A percentile compares a stretch with the other conserved stretches of the same genome.
These are phyloP conservation scores for Rhodosporidiobolus odoratus DNA, from an alignment of 768 basidiomycete genomes.

Conservation along the genomic window DNA sequence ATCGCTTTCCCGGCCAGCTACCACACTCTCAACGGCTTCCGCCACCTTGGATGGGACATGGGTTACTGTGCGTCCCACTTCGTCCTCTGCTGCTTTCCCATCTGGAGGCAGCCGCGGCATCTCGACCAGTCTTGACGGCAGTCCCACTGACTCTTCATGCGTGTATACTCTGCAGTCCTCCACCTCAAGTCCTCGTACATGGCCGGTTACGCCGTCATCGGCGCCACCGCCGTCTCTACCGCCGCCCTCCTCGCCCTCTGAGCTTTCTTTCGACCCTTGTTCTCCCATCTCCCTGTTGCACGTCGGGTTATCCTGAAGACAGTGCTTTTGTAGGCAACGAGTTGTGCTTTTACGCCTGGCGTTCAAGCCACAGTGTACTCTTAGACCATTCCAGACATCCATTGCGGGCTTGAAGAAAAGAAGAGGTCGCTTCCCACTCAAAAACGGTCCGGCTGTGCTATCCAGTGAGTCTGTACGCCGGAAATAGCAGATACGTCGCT, in stretches of 20 bases:
- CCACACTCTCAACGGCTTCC: slow-evolving; percentile 82
- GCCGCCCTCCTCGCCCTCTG: slow-evolving; percentile 47
- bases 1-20: slow-evolving; percentile 84
- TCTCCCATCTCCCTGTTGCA: neutral
- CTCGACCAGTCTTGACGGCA: neutral
- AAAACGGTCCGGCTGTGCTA: no score
- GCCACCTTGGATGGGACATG: slow-evolving; percentile 85
- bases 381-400: no score
- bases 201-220: slow-evolving; percentile 78
- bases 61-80: slow-evolving; percentile 67
- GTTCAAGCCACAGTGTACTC: no score
- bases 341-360: no score
- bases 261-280: neutral
- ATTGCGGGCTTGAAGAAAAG: no score
- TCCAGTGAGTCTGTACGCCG: no score
- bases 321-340: no score
- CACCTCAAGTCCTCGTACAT: slow-evolving; percentile 71
- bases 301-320: neutral
- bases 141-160: neutral
- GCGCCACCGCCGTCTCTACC: slow-evolving; percentile 68
- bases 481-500: no score
- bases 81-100: neutral
- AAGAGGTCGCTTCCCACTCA: no score
- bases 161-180: slow-evolving; percentile 55
- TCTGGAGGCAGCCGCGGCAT: neutral